These are phyloP conservation scores for Verbascum thapsus DNA, from an alignment of 257 asterid genomes.

Conservation along the genomic window DNA sequence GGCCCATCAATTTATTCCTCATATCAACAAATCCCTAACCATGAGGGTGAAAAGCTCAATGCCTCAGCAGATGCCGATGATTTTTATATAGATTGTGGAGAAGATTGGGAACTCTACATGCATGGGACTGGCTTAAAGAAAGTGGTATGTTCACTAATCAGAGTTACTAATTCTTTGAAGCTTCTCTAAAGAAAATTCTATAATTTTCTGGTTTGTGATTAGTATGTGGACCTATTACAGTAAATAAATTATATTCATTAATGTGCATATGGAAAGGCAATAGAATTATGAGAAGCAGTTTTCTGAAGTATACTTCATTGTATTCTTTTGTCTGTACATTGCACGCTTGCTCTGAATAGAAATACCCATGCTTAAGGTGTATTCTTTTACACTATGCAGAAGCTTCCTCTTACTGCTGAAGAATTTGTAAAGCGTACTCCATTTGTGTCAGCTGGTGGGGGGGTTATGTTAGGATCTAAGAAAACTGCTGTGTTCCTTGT, in stretches of 20 bases:
- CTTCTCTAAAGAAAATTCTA: no score
- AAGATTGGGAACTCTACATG: conserved; percentile 77
- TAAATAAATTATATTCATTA: conserved; percentile 2
- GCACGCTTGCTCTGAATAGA: conserved; percentile 2
- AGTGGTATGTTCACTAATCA: conserved; percentile 48
- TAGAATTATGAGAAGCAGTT: not conserved
- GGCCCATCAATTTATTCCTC: conserved; percentile 84
- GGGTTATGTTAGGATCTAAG: conserved; percentile 80
- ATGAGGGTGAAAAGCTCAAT: conserved; percentile 53
- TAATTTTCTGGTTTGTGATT: not conserved
- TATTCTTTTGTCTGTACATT: not conserved
- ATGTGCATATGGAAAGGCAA: not conserved
- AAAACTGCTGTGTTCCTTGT: conserved; percentile 70
- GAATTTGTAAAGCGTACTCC: conserved; percentile 76
- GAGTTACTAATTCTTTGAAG: conserved; percentile 5
- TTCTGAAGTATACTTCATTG: not conserved
- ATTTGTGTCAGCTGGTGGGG: conserved; percentile 59
- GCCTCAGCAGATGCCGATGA: conserved; percentile 48
- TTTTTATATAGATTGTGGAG: conserved; percentile 80
- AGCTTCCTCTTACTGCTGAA: conserved; percentile 62
- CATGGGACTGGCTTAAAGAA: conserved; percentile 56
- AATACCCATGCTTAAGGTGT: conserved; percentile 13
- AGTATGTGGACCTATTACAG: not conserved
- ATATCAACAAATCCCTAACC: conserved; percentile 52
- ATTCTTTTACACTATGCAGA: conserved; percentile 41